Base-by-base conservation (phyloP, 1,139 yeast species). In the Zhuliangozyma parablackwelliae region DNA sequence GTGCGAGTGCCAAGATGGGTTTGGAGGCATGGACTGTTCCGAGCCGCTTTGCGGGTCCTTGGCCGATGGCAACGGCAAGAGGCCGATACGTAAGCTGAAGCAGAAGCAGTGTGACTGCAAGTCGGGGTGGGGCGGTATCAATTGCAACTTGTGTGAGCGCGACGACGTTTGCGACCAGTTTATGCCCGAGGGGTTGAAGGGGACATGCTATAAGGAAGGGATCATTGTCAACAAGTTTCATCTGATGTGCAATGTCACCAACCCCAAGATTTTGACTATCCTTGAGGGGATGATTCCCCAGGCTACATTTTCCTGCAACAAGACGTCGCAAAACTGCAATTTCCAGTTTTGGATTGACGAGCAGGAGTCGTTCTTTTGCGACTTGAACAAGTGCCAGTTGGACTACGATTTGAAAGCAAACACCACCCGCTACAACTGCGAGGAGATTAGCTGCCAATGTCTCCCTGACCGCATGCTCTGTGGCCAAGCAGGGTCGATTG, bases 261-360 rank as follows among this genome's bases (percentile, higher is more conserved):
- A 92, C 59, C 70, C 79, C 42, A 92, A 90, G 60, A 89, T 92
- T 46, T 69, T 88, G 35, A 80, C 82, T 40, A 84, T 90, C 36
- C 67, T 92, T 46, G 68, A 79, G 16, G 97, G 96, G 0, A 75
- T 80, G 59, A 76, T 73, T 38, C 97, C 98, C 2, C 95, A 92
- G 56, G 97, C 88, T 1, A 89, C 97, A 0, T 92, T 92, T 59
- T 75, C 89, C 32, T 92, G 98, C 64, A 82, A 87, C 53, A 77
- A 69, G 48, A 75, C 86, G 0, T 68, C 79, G 0, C 76, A 62
- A 20, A 59, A 59, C 11, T 92, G 98, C 63, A 82, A 88, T 54
- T 89, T 92, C 62, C 97, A 92, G 59, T 89, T 92, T 57, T 92
- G 98, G 98, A 87, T 92, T 42, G 96, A 83, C 48, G 79, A 88